Conservation (phyloP, 2,329 filamentous ascomycete genomes). For the Cladosporium sp. region DNA sequence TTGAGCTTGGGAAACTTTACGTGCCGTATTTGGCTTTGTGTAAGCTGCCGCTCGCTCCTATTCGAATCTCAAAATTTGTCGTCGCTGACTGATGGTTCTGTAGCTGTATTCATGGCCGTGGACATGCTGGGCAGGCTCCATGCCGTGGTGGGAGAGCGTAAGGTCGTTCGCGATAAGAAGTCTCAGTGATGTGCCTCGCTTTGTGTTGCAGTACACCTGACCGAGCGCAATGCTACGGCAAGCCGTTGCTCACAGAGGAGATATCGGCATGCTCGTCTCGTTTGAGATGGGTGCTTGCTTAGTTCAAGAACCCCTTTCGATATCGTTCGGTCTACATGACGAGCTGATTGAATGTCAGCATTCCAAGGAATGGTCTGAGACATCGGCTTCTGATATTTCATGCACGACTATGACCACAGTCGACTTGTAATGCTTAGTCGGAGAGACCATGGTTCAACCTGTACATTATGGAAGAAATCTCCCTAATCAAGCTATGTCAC, state of each 20-base stretch:
- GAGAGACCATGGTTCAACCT: neutral
- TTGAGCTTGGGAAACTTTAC: conserved; percentile 54
- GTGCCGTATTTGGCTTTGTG: conserved; percentile 58
- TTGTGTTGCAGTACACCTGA: neutral
- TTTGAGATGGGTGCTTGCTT: neutral
- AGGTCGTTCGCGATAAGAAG: neutral
- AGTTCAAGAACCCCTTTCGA: neutral
- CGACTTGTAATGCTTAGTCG: neutral
- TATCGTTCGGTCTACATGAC: neutral
- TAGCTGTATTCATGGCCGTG: conserved; percentile 44
- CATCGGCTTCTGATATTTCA: neutral
- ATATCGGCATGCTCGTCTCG: neutral
- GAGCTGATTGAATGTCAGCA: neutral
- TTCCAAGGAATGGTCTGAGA: neutral
- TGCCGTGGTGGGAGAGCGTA: neutral
- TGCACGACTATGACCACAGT: neutral
- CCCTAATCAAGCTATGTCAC: neutral
- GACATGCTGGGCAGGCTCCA: conserved; percentile 38
- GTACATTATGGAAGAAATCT: neutral
- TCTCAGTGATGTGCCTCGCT: neutral
- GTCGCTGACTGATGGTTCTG: neutral
- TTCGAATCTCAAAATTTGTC: neutral
- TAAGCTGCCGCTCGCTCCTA: conserved; percentile 38
- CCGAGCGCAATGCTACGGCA: neutral
- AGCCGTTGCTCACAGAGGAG: neutral